Base-by-base conservation (phyloP, 2,329 filamentous ascomycete genomes). In the Gaeumannomyces tritici region DNA sequence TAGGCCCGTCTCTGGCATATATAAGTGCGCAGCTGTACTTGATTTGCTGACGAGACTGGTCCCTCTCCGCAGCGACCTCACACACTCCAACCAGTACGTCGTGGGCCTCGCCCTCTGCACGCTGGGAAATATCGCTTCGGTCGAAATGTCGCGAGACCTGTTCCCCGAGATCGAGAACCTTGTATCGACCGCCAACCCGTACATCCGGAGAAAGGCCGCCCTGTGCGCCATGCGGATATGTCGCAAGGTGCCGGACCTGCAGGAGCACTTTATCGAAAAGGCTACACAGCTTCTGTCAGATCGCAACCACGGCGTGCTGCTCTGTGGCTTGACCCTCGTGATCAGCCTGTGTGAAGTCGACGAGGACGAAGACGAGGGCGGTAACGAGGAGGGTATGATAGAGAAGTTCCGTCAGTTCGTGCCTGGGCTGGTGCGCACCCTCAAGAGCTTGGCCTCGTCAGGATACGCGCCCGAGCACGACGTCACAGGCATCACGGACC, bases 171-270 rank as follows among this genome's bases (percentile, higher is more conserved):
- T 99, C 73, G 96, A 99, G 76, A 90, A 84, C 65, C 86, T 98
- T 59, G 80, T 99, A 66, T 89, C 92, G 55, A 97, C 93, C 59
- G 89, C 92, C 61, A 99, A 99, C 74, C 95, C 95, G n/a, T 99
- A 99, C 73, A 97, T 99, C 72, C 86, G 95, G 69, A 86, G 95
- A 69, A 99, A 99, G 80, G 95, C 95, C 24, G 95, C 95, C 4
- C 83, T 99, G n/a, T 99, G 95, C 76, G 95, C 95, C 60, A 99
- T 99, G 95, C 86, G 93, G 67, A 97, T 99, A 81, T 97, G 93
- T 78, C 89, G 92, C 70, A 99, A 99, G 76, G 95, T 99, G 13
- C 95, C 96, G 7, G 95, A 99, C 74, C 79, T 99, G 62, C 91
- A 96, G 75, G 96, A 99, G 74, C 93, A 99, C 76, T 99, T 99